Percentiles rank a stretch among this genome's conserved stretches.
Evolutionary conservation across 2,329 filamentous ascomycete species (phyloP).

Genomic region (Tolypocladium paradoxum): DNA sequence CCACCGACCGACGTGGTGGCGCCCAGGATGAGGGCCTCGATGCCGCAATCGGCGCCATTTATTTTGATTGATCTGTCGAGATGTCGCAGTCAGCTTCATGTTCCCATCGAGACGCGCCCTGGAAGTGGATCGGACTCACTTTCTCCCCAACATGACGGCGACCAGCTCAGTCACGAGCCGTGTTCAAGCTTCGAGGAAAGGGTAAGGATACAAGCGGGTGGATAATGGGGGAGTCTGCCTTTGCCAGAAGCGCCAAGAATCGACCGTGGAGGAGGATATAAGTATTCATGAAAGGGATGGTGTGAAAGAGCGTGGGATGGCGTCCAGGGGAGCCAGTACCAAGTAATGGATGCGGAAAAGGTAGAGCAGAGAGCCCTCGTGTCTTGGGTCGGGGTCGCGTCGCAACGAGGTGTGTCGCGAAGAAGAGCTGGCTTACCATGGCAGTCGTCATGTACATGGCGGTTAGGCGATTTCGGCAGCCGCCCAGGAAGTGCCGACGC

Average conservation of each 20-base stretch:
- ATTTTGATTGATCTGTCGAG: slow-evolving; percentile 25
- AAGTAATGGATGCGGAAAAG: no score
- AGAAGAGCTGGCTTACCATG: background rate
- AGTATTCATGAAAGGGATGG: no score
- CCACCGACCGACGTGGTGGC: slow-evolving; percentile 46
- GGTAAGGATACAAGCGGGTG: background rate
- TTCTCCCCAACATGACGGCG: slow-evolving; percentile 1
- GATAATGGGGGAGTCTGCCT: no score
- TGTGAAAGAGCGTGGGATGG: no score
- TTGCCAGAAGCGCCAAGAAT: no score
- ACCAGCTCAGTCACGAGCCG: background rate
- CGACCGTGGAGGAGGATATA: no score
- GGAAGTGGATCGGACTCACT: background rate
- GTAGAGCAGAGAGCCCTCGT: background rate
- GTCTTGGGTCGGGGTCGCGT: background rate
- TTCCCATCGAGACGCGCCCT: background rate
- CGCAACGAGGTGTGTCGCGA: background rate
- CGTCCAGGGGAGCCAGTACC: no score
- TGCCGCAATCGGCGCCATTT: slow-evolving; percentile 31
- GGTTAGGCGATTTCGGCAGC: no score
- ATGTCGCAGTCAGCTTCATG: background rate
- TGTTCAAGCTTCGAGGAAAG: background rate
- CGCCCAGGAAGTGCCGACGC: background rate
- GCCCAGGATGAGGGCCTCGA: slow-evolving; percentile 32
- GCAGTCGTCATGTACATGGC: background rate